Conservation (phyloP, 2,329 filamentous ascomycete genomes). For the Zymoseptoria pseudotritici region DNA sequence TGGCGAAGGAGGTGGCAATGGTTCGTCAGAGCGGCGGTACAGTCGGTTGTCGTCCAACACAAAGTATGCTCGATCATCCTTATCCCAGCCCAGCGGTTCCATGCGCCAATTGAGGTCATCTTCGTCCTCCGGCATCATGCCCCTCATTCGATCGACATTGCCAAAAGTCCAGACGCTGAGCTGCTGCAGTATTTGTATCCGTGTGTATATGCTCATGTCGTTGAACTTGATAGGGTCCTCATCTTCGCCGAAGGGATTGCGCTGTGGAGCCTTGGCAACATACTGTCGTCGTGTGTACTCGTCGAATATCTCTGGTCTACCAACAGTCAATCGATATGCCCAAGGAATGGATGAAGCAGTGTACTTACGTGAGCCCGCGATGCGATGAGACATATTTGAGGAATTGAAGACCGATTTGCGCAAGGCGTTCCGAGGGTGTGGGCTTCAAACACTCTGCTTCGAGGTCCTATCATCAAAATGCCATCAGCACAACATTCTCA, state of each 20-base stretch:
- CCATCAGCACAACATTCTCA: conserved; percentile 21
- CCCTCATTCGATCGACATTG: conserved; percentile 78
- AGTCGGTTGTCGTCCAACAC: conserved; percentile 90
- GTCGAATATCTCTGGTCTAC: conserved; percentile 78
- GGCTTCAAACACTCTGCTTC: conserved; percentile 83
- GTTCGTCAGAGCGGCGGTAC: conserved; percentile 77
- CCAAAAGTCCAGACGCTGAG: conserved; percentile 83
- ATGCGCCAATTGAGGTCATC: conserved; percentile 47
- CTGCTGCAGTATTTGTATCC: conserved; percentile 77
- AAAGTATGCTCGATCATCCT: conserved; percentile 77
- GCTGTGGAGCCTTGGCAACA: conserved; percentile 65
- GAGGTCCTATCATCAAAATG: conserved; percentile 56
- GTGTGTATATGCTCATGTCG: conserved; percentile 74
- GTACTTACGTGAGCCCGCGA: conserved; percentile 75
- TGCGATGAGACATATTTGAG: conserved; percentile 93
- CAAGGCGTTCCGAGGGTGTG: conserved; percentile 60
- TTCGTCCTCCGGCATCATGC: conserved; percentile 77
- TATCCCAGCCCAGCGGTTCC: conserved; percentile 82
- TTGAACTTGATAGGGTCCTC: conserved; percentile 67
- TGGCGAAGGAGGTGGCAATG: conserved; percentile 46
- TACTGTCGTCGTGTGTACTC: conserved; percentile 90
- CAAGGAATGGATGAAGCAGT: background rate
- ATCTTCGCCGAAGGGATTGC: conserved; percentile 78
- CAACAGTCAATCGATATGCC: conserved; percentile 5
- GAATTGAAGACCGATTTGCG: conserved; percentile 75